Evolutionary conservation across 192 early-diverging fungal species (phyloP), one percentile per base, ranked within the genome.

Genomic region (Dissophora ornata): DNA sequence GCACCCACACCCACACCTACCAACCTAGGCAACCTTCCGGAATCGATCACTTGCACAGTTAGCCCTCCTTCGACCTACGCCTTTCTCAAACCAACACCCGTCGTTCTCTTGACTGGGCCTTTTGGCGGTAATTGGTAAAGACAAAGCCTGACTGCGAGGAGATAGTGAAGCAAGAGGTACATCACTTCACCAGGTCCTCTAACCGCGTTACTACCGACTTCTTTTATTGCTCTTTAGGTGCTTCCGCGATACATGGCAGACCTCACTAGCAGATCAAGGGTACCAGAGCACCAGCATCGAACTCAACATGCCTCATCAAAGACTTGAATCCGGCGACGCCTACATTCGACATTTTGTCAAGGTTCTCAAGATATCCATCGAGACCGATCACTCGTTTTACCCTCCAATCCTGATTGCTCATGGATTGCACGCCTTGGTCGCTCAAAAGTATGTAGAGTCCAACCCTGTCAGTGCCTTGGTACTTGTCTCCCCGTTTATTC

Each of bases 391-490:
- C 15, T 66, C 74, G 5, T 82, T 73, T 28, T 82, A 63, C 24
- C 81, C 74, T 19, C 81, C 81, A 12, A 71, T 82, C n/a, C 19
- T 82, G 40, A 82, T 82, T 22, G 81, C 81, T 3, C 75, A 82
- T 56, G 81, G 81, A 10, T 53, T 79, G 19, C 67, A 78, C 40
- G 73, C 81, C 0, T 25, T 79, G 15, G 64, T 71, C 11, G 81
- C 81, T 7, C 62, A 79, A 21, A 71, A 71, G 9, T 82, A 82
- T 62, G 75, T 82, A 30, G 81, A 82, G 32, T 82, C 81, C 12
- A 69, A 82, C 26, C 81, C 81, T 33, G 81, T 78, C 26, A 68
- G 69, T 36, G 81, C 68, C 16, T 41, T 82, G 34, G 75, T 82
- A 3, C 55, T 82, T 1, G 67, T 82, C 7, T 48, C 75, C 7